Evolutionary conservation across 2,329 filamentous ascomycete species (phyloP).

Genomic region (Byssochlamys sp.): DNA sequence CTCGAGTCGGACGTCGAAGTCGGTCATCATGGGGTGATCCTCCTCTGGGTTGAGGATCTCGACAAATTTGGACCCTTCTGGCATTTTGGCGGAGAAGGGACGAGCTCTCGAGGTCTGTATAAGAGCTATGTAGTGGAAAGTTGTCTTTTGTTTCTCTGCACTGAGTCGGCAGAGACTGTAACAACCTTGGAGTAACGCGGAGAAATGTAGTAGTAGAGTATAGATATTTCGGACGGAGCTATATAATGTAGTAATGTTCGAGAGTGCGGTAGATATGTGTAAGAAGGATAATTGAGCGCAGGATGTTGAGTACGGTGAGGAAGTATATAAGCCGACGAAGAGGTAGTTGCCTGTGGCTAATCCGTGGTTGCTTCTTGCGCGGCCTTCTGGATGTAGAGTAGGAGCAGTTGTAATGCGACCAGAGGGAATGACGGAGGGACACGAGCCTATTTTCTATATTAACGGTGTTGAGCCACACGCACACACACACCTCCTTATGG

Average conservation of each 20-base stretch:
- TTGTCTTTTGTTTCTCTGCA: neutral
- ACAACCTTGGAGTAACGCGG: neutral
- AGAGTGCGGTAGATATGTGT: neutral
- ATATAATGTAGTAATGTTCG: neutral
- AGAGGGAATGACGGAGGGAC: neutral
- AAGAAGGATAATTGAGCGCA: neutral
- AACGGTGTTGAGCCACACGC: neutral
- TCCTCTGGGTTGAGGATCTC: conserved; percentile 34
- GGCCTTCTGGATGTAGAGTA: neutral
- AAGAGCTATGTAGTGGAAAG: neutral
- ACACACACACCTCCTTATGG: neutral
- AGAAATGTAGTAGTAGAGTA: neutral
- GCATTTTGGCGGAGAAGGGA: conserved; percentile 11
- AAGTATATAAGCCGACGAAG: neutral
- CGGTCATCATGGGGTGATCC: conserved; percentile 23
- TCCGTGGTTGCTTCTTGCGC: neutral
- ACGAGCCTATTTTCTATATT: neutral
- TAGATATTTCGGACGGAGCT: neutral
- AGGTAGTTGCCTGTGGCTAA: neutral
- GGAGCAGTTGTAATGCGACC: neutral
- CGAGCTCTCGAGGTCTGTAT: neutral
- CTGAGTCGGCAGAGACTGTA: neutral
- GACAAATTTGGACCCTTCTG: conserved; percentile 34
- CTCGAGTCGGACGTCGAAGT: conserved; percentile 34
- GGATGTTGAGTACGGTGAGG: neutral